These are phyloP conservation scores for Coemansia biformis DNA, from an alignment of 192 early-diverging fungal genomes.

Conservation along the genomic window DNA sequence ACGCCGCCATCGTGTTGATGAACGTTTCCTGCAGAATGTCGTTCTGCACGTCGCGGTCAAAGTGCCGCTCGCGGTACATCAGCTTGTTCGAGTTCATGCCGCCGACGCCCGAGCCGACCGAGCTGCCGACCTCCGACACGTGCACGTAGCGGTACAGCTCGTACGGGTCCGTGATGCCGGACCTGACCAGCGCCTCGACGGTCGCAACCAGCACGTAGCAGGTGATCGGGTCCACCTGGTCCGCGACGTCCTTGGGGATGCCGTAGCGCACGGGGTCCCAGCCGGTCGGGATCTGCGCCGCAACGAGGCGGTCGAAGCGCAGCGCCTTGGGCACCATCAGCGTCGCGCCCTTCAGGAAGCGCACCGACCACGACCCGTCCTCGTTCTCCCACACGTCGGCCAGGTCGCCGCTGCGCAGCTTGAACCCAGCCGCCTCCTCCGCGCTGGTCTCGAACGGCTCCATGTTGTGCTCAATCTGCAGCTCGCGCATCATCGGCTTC, in stretches of 20 bases:
- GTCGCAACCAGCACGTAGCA: conserved; percentile 85
- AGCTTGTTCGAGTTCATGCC: conserved; percentile 72
- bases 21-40: conserved; percentile 93
- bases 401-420: too few relatives aligned
- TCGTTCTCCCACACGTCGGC: too few relatives aligned
- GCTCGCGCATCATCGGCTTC: too few relatives aligned
- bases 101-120: conserved; percentile 84
- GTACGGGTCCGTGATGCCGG: conserved; percentile 94
- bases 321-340: conserved; percentile 90
- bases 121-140: conserved; percentile 90
- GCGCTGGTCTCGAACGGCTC: too few relatives aligned
- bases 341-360: conserved; percentile 84
- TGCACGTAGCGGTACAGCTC: conserved; percentile 96
- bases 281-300: conserved; percentile 88
- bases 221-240: conserved; percentile 86
- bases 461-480: too few relatives aligned
- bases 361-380: too few relatives aligned
- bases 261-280: conserved; percentile 90
- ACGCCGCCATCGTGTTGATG: conserved; percentile 95
- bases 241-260: conserved; percentile 84
- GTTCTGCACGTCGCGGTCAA: conserved; percentile 82
- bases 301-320: conserved; percentile 71
- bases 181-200: conserved; percentile 83
- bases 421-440: too few relatives aligned
- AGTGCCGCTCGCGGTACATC: conserved; percentile 74